Evolutionary conservation across 768 basidiomycete genomes (phyloP).

Genomic region (Albatrellus ellisii): DNA sequence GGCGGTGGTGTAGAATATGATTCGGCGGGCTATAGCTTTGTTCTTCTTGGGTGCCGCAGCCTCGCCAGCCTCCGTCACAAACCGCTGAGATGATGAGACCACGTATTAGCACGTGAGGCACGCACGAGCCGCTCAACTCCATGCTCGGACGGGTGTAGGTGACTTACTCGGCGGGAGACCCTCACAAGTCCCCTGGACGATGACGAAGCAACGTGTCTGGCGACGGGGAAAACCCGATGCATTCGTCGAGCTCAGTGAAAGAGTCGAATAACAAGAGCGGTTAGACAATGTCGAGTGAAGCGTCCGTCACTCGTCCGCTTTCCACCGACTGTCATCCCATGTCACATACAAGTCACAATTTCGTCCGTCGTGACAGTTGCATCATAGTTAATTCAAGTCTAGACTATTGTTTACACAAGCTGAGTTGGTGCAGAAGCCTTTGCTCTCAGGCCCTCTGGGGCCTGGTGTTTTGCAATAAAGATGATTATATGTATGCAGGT

Average conservation of each 20-base stretch:
- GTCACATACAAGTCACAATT: too few relatives aligned
- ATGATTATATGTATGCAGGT: too few relatives aligned
- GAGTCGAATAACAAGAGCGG: constrained; percentile 2
- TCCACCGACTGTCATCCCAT: too few relatives aligned
- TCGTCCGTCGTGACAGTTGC: too few relatives aligned
- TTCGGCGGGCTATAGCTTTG: constrained; percentile 37
- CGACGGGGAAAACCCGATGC: constrained; percentile 44
- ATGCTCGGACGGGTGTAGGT: constrained; percentile 4
- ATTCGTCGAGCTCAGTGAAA: constrained; percentile 18
- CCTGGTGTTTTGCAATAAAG: too few relatives aligned
- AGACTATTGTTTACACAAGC: too few relatives aligned
- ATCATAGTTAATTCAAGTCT: too few relatives aligned
- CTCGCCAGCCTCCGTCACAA: constrained; percentile 37
- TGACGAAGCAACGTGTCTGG: constrained; percentile 33
- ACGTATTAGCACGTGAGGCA: constrained; percentile 2
- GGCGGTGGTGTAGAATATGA: constrained; percentile 56
- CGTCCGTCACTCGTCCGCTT: too few relatives aligned
- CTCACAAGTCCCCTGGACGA: constrained; percentile 33
- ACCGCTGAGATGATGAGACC: constrained; percentile 29
- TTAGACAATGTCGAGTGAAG: not conserved
- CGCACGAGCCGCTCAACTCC: too few relatives aligned
- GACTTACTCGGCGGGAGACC: constrained; percentile 46
- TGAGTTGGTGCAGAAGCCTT: too few relatives aligned
- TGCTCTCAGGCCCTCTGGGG: too few relatives aligned
- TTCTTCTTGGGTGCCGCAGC: constrained; percentile 34